Evolutionary conservation across 2,329 filamentous ascomycete species (phyloP).

Genomic region (Aspergillus jensenii): DNA sequence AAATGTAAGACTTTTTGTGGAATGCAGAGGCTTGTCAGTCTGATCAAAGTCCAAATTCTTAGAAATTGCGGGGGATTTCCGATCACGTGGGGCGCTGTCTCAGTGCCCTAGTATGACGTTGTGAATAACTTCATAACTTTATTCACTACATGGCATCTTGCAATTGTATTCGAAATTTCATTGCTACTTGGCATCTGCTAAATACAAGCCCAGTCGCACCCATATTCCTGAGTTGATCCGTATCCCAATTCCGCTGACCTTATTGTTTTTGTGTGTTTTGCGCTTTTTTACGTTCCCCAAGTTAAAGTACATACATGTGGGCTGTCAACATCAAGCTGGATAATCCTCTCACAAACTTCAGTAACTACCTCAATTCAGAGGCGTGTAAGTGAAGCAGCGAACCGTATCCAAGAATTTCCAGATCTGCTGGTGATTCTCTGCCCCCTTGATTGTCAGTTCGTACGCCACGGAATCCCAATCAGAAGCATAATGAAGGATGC

Average conservation of each 20-base stretch:
- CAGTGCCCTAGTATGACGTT: not conserved
- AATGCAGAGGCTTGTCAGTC: not conserved
- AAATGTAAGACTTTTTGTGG: not conserved
- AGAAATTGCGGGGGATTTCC: not conserved
- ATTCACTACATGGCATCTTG: not conserved
- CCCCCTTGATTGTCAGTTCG: conserved; percentile 30
- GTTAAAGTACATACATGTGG: not conserved
- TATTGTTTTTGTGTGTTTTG: not conserved
- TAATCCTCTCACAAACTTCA: not conserved
- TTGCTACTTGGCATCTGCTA: not conserved
- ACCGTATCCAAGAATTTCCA: conserved; percentile 37
- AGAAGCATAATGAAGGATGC: conserved; percentile 32
- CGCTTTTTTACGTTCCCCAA: not conserved
- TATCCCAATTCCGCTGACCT: not conserved
- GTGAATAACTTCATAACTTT: not conserved
- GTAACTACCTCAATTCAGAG: not conserved
- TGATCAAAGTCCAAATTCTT: not conserved
- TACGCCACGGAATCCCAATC: conserved; percentile 31
- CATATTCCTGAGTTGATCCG: not conserved
- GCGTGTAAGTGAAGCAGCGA: conserved; percentile 32
- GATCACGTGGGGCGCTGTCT: not conserved
- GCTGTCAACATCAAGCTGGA: not conserved
- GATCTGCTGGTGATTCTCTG: conserved; percentile 32
- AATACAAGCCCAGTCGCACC: not conserved
- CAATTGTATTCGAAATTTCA: not conserved